Conservation (phyloP, 129 eudicot species). For the Smallanthus sonchifolius region DNA sequence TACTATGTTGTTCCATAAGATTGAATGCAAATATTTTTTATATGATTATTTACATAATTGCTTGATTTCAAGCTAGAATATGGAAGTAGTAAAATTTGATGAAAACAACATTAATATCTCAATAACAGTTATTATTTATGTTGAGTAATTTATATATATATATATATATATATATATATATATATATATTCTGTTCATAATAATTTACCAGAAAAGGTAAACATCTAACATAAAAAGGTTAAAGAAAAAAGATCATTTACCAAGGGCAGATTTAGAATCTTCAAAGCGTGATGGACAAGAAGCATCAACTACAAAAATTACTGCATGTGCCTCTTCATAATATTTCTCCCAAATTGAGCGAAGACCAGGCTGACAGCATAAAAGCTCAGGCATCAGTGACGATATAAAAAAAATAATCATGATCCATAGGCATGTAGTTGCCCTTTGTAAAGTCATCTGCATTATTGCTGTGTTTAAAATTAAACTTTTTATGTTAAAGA, state of each 20-base stretch:
- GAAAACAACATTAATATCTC: too few species aligned
- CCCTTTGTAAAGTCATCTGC: background rate
- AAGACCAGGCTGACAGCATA: conserved; percentile 75
- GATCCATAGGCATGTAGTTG: conserved; percentile 6
- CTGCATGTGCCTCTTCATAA: conserved; percentile 99
- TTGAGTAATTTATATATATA: background rate
- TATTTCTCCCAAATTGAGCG: conserved; percentile 99
- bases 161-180: background rate
- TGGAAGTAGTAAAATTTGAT: too few species aligned
- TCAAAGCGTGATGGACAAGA: conserved; percentile 90
- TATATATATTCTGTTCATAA: background rate
- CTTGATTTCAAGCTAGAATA: too few species aligned
- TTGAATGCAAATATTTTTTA: too few species aligned
- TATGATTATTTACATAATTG: too few species aligned
- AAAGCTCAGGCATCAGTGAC: conserved; percentile 27
- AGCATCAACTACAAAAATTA: conserved; percentile 86
- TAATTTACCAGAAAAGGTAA: conserved; percentile 3
- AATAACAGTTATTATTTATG: too few species aligned
- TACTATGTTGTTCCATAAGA: too few species aligned
- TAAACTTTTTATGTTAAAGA: background rate
- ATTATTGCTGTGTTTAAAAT: background rate
- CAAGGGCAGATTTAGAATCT: conserved; percentile 94
- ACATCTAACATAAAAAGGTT: conserved; percentile 1
- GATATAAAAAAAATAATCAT: background rate
- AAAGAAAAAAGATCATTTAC: conserved; percentile 24